Percentiles rank a stretch among this genome's conserved stretches.
phyloP scores from a whole-genome alignment of 805 yeast species.

The Wickerhamomyces strasburgensis region DNA sequence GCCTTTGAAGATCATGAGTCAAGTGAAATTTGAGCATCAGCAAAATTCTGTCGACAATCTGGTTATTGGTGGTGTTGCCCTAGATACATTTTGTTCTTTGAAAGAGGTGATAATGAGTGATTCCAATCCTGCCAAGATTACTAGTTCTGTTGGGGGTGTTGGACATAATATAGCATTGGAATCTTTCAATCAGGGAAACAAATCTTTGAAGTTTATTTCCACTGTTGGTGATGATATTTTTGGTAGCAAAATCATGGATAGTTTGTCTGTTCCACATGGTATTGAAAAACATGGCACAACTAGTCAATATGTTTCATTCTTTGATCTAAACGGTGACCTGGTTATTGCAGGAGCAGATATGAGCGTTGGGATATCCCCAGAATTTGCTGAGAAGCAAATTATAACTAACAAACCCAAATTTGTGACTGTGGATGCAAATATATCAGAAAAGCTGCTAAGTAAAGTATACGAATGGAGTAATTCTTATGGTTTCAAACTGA shows the following conservation, averaged over 20 bases:
- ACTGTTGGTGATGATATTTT: slow-evolving; percentile 56
- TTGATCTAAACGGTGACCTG: slow-evolving; percentile 56
- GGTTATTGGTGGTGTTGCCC: slow-evolving; percentile 71
- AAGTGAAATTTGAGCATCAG: no score
- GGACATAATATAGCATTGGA: slow-evolving; percentile 78
- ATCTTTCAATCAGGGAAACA: slow-evolving; percentile 33
- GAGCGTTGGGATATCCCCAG: slow-evolving; percentile 46
- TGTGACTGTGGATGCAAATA: slow-evolving; percentile 65
- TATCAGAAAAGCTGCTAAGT: slow-evolving; percentile 40
- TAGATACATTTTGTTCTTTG: slow-evolving; percentile 61
- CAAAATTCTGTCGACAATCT: slow-evolving; percentile 32
- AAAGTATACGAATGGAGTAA: slow-evolving; percentile 30
- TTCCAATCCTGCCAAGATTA: slow-evolving; percentile 66
- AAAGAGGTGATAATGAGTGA: slow-evolving; percentile 39
- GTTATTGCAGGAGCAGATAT: slow-evolving; percentile 81
- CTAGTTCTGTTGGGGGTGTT: slow-evolving; percentile 73
- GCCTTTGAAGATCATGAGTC: not conserved
- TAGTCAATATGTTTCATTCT: slow-evolving; percentile 72
- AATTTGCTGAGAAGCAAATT: slow-evolving; percentile 40
- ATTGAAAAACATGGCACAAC: slow-evolving; percentile 32
- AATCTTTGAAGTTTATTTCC: slow-evolving; percentile 44
- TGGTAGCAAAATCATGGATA: slow-evolving; percentile 37
- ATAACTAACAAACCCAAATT: slow-evolving; percentile 37
- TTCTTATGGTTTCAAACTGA: slow-evolving; percentile 28
- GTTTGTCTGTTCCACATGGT: slow-evolving; percentile 28